Conservation (phyloP, 192 early-diverging fungal genomes). For the Neocallimastix lanati region DNA sequence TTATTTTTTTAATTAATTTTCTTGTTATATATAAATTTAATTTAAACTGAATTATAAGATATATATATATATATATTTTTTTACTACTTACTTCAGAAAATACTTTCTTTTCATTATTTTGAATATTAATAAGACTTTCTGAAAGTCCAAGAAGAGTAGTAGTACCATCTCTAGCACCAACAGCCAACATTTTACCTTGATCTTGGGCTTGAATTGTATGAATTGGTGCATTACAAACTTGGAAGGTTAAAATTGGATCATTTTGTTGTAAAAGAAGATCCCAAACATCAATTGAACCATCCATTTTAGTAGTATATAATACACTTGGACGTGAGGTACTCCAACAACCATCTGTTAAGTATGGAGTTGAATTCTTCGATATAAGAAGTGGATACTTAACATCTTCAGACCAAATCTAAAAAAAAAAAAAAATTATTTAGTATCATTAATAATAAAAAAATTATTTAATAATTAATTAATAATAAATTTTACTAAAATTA, state of each 20-base stretch:
- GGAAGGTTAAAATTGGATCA: conserved; percentile 33
- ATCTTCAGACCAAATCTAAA: conserved; percentile 40
- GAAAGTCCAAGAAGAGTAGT: conserved; percentile 31
- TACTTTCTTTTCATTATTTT: conserved; percentile 32
- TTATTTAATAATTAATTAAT: too few relatives aligned
- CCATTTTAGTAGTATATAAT: conserved; percentile 35
- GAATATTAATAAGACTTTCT: conserved; percentile 22
- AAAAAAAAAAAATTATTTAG: too few relatives aligned
- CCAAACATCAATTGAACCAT: conserved; percentile 38
- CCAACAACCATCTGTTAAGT: conserved; percentile 41
- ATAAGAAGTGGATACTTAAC: conserved; percentile 33
- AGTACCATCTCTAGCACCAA: conserved; percentile 27
- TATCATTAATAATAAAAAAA: too few relatives aligned
- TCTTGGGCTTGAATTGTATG: conserved; percentile 39
- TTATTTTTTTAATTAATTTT: too few relatives aligned
- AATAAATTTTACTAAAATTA: background rate
- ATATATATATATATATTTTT: background rate
- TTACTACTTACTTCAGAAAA: conserved; percentile 21
- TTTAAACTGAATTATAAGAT: too few relatives aligned
- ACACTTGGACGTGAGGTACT: conserved; percentile 30
- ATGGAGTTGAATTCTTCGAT: conserved; percentile 21
- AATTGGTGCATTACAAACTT: conserved; percentile 31
- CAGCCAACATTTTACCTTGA: conserved; percentile 30
- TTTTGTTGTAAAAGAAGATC: conserved; percentile 38
- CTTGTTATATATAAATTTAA: too few relatives aligned